Conservation (phyloP, 2,329 filamentous ascomycete species). For the Neofusicoccum parvum region DNA sequence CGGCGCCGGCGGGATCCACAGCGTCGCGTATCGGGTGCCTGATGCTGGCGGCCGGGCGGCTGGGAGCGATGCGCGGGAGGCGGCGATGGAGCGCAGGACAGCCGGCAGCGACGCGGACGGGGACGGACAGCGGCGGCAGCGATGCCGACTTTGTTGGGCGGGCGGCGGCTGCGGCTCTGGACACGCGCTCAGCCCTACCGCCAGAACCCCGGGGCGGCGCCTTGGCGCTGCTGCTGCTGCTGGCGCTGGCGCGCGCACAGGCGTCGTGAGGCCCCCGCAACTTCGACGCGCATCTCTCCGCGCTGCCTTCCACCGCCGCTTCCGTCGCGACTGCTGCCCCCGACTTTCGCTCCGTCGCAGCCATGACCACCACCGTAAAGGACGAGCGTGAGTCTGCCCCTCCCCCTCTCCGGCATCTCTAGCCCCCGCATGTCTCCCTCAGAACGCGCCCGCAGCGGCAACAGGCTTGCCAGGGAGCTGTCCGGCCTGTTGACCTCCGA, state of each 20-base stretch:
- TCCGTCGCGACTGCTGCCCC: conserved; percentile 17
- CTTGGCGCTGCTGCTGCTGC: conserved; percentile 7
- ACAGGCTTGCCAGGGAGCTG: conserved; percentile 1
- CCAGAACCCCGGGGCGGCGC: not conserved
- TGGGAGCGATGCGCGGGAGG: not conserved
- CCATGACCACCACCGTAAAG: conserved; percentile 37
- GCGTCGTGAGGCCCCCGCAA: conserved; percentile 11
- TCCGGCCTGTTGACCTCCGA: conserved; percentile 25
- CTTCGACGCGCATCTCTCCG: conserved; percentile 18
- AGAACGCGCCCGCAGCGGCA: not conserved
- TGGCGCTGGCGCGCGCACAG: not conserved
- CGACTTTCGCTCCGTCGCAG: conserved; percentile 19
- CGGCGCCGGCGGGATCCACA: conserved; percentile 8
- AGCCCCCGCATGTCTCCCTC: conserved; percentile 11
- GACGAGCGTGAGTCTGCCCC: conserved; percentile 39
- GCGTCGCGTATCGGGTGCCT: not conserved
- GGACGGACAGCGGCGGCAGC: not conserved
- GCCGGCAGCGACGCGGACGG: not conserved
- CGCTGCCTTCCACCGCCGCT: conserved; percentile 18
- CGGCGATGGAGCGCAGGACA: not conserved
- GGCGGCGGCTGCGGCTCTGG: not conserved
- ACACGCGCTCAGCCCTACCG: conserved; percentile 5
- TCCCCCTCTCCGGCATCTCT: conserved; percentile 11
- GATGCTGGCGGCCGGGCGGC: not conserved
- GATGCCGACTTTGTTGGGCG: not conserved